Evolutionary conservation across 2,329 filamentous ascomycete species (phyloP).

Genomic region (Penicillium corylophilum): DNA sequence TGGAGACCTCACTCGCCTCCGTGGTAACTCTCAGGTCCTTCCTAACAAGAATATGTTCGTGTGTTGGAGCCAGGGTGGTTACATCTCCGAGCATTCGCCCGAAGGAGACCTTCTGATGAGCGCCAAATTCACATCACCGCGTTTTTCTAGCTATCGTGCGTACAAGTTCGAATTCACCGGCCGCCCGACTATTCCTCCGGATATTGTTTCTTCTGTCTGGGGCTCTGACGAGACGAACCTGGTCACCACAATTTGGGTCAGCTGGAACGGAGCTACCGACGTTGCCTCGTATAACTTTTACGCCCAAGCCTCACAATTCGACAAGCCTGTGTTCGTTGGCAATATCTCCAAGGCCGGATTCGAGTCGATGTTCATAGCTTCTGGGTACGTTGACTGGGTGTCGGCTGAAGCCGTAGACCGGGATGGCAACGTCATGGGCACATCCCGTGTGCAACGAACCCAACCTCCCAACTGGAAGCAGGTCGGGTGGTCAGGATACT

Average conservation of each 20-base stretch:
- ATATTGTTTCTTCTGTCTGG: constrained; percentile 28
- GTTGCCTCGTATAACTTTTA: constrained; percentile 36
- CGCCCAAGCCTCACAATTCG: constrained; percentile 25
- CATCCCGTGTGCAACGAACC: constrained; percentile 19
- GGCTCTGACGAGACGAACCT: constrained; percentile 27
- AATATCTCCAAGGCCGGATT: constrained; percentile 18
- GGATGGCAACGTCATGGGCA: constrained; percentile 18
- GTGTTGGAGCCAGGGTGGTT: constrained; percentile 37
- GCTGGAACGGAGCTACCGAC: constrained; percentile 42
- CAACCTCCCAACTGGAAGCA: constrained; percentile 17
- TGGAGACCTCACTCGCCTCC: constrained; percentile 28
- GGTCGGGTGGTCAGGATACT: constrained; percentile 16
- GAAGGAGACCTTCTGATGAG: constrained; percentile 33
- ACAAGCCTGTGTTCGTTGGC: constrained; percentile 18
- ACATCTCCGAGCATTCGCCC: constrained; percentile 32
- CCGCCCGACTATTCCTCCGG: constrained; percentile 30
- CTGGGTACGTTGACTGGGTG: constrained; percentile 24
- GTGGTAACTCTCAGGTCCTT: constrained; percentile 37
- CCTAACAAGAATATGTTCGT: constrained; percentile 37
- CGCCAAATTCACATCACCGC: constrained; percentile 31
- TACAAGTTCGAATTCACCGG: constrained; percentile 41
- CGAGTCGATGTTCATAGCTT: constrained; percentile 22
- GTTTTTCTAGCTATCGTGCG: constrained; percentile 40
- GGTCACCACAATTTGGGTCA: constrained; percentile 34
- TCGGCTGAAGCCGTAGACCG: constrained; percentile 19